Evolutionary conservation across 192 early-diverging fungal species (phyloP).

Genomic region (Kappamyces sp.): DNA sequence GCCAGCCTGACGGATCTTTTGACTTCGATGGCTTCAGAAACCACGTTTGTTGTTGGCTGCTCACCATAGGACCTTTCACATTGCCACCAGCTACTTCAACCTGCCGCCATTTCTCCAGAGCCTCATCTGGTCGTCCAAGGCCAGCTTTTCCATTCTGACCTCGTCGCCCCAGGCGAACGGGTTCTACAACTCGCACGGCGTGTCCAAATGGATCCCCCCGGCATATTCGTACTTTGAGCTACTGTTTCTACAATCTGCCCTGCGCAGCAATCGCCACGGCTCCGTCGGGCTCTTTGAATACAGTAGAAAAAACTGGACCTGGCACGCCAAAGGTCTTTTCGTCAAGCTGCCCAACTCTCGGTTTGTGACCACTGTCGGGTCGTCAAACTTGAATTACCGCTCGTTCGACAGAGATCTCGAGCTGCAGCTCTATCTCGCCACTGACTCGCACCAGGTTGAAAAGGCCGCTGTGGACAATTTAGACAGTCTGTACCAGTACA

Average conservation of each 20-base stretch:
- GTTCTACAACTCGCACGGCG: constrained; percentile 77
- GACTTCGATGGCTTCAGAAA: constrained; percentile 35
- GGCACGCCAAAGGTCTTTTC: constrained; percentile 95
- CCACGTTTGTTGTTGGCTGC: constrained; percentile 18
- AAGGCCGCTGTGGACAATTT: background rate
- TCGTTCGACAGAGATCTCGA: constrained; percentile 90
- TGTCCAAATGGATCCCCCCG: constrained; percentile 80
- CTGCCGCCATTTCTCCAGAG: constrained; percentile 64
- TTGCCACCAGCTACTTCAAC: constrained; percentile 94
- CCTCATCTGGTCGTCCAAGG: constrained; percentile 52
- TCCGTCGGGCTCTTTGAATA: constrained; percentile 55
- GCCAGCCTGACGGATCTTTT: constrained; percentile 57
- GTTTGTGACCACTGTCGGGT: constrained; percentile 78
- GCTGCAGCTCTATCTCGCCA: constrained; percentile 43
- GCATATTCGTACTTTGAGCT: constrained; percentile 86
- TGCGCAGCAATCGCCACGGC: constrained; percentile 53
- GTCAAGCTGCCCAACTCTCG: constrained; percentile 39
- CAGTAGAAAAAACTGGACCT: constrained; percentile 79
- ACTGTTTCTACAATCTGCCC: constrained; percentile 56
- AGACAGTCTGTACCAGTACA: background rate
- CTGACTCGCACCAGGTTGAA: background rate
- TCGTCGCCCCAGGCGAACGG: constrained; percentile 78
- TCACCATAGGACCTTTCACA: constrained; percentile 52
- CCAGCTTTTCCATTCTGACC: constrained; percentile 66
- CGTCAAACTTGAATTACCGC: constrained; percentile 88